Conservation (phyloP, 2,329 filamentous ascomycete genomes). For the Cladophialophora exuberans region DNA sequence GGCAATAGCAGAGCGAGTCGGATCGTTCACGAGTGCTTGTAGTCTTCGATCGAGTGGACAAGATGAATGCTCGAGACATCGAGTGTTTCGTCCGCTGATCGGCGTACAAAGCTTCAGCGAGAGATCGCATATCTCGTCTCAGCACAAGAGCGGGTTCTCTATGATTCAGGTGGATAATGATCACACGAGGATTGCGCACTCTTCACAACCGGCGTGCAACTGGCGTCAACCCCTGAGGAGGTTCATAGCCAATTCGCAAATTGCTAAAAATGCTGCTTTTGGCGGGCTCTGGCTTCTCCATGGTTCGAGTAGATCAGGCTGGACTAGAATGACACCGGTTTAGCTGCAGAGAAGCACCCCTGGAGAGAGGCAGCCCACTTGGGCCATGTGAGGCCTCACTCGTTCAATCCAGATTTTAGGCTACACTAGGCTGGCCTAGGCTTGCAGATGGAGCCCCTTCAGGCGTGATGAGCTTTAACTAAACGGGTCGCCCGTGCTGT, state of each 20-base stretch:
- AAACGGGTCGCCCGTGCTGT: slow-evolving; percentile 1
- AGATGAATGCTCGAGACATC: too few relatives aligned
- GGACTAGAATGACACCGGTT: slow-evolving; percentile 13
- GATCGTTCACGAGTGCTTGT: background rate
- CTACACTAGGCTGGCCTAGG: background rate
- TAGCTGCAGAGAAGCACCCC: slow-evolving; percentile 4
- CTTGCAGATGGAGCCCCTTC: background rate
- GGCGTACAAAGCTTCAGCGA: background rate
- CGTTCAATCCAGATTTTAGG: slow-evolving; percentile 6
- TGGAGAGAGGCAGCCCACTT: slow-evolving; percentile 2
- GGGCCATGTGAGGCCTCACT: slow-evolving; percentile 8
- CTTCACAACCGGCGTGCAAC: too few relatives aligned
- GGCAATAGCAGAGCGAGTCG: background rate
- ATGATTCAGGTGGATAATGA: background rate
- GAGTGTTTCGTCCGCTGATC: too few relatives aligned
- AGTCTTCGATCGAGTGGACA: too few relatives aligned
- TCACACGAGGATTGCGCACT: slow-evolving; percentile 6
- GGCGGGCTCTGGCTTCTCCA: background rate
- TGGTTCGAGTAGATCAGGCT: slow-evolving; percentile 10
- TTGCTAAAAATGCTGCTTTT: slow-evolving; percentile 10
- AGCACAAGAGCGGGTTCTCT: background rate
- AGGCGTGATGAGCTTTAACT: slow-evolving; percentile 12
- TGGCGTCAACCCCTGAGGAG: slow-evolving; percentile 11
- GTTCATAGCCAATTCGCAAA: slow-evolving; percentile 10
- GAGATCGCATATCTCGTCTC: background rate